Evolutionary conservation across 2,329 filamentous ascomycete species (phyloP), one percentile per base, ranked within the genome.

Genomic region (Diaporthe vexans): DNA sequence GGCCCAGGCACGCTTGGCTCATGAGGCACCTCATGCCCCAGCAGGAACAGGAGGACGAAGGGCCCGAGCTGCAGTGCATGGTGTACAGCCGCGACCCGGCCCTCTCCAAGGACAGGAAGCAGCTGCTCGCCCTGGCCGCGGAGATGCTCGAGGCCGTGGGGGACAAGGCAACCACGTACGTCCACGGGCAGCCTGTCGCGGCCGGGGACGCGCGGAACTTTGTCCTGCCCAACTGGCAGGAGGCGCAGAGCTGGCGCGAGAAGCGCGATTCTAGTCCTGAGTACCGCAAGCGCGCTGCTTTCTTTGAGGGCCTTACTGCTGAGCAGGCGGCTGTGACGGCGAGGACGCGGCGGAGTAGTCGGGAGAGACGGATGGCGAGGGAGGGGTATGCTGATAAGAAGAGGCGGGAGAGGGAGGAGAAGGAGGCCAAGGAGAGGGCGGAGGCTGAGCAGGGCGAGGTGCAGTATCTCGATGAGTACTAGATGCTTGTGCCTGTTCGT

Each of bases 21-120:
- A 5, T n/a, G 46, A 7, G 19, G 3, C 17, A 13, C 24, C 24
- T 2, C 24, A 4, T 1, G 40, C 40, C 4, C 24, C 17, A 8
- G 48, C 17, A 8, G 48, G n/a, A 24, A 17, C 17, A 24, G 17
- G 4, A n/a, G 21, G 40, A 17, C 40, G 40, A 7, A 15, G 40
- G 15, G 40, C 15, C 15, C 40, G 40, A 43, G 5, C 15, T 63
- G 40, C 33, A 71, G 68, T 43, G 57, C n/a, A 54, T 72, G 57
- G 33, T 72, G 0, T 72, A 43, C 57, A 19, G 17, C 24, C 24
- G 29, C 1, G 57, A 72, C 46, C 33, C 26, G 26, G 35, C 8
- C 13, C 15, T 72, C 13, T 1, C 19, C 2, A 13, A 1, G 9
- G 69, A 54, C 69, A 52, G 15, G 33, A 4, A 7, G n/a, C 35